These are phyloP conservation scores for Sanguinoderma infundibulare DNA, from an alignment of 1,284 basidiomycete species.

Conservation along the genomic window DNA sequence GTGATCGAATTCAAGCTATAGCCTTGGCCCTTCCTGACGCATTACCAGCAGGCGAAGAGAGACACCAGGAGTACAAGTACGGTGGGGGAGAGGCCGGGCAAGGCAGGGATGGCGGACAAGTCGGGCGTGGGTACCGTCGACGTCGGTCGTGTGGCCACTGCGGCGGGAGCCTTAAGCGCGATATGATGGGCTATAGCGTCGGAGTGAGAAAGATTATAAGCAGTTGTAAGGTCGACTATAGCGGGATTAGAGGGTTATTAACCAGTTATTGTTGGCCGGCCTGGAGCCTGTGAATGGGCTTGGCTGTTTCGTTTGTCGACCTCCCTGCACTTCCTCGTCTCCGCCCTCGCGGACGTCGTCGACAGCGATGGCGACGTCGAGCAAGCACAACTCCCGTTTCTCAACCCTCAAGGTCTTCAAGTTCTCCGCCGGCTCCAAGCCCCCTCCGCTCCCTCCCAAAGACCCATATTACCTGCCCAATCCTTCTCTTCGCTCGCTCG, in stretches of 20 bases:
- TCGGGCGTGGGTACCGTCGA: no score
- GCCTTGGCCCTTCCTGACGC: no score
- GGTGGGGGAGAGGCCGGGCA: no score
- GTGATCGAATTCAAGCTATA: no score
- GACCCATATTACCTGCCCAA: conserved; percentile 58
- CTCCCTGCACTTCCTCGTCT: neutral
- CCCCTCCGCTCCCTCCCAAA: conserved; percentile 71
- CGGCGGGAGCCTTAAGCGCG: no score
- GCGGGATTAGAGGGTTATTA: no score
- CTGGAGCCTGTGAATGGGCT: neutral
- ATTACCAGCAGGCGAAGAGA: no score
- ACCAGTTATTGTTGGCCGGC: neutral
- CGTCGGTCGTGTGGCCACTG: no score
- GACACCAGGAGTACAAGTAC: no score
- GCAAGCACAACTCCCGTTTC: conserved; percentile 54
- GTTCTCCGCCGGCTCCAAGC: conserved; percentile 41
- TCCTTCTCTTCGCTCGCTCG: conserved; percentile 58
- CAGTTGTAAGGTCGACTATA: no score
- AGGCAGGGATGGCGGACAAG: no score
- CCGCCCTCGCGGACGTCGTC: conserved; percentile 21
- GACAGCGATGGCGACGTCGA: conserved; percentile 36
- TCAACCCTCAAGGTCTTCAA: conserved; percentile 67
- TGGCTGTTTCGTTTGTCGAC: neutral
- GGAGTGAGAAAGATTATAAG: neutral
- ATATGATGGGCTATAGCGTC: no score